phyloP scores from a whole-genome alignment of 2,329 filamentous ascomycete genomes.

The Teratosphaeria epicoccoides region DNA sequence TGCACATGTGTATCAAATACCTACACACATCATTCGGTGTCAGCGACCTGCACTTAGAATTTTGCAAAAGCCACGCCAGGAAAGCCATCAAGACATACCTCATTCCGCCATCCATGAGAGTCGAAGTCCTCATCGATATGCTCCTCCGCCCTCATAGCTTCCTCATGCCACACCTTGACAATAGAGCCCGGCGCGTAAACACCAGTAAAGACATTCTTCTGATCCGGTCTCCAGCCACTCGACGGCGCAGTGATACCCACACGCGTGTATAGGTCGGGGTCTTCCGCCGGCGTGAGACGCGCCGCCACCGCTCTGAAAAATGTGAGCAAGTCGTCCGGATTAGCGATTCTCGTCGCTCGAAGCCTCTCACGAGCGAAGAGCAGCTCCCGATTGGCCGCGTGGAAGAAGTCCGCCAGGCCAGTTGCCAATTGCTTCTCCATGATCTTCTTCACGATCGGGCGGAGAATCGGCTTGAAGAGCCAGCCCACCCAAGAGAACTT shows the following conservation, averaged over 20 bases:
- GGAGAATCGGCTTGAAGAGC: constrained; percentile 73
- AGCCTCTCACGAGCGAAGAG: constrained; percentile 78
- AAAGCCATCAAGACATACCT: no score
- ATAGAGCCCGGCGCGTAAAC: constrained; percentile 83
- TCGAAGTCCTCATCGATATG: constrained; percentile 61
- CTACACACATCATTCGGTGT: not conserved
- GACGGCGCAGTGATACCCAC: constrained; percentile 56
- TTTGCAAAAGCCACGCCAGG: no score
- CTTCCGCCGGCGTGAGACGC: constrained; percentile 57
- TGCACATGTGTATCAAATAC: constrained; percentile 51
- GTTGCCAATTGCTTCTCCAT: constrained; percentile 69
- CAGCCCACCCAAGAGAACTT: constrained; percentile 70
- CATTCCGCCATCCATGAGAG: constrained; percentile 66
- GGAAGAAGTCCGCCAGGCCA: constrained; percentile 58
- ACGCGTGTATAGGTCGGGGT: constrained; percentile 65
- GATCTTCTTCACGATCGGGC: constrained; percentile 66
- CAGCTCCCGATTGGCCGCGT: constrained; percentile 71
- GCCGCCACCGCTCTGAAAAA: constrained; percentile 77
- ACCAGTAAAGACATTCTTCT: constrained; percentile 60
- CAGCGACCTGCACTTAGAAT: no score
- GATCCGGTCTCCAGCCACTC: not conserved
- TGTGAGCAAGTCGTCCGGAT: constrained; percentile 67
- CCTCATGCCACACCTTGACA: constrained; percentile 79
- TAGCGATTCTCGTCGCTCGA: constrained; percentile 71
- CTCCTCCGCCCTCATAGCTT: constrained; percentile 59